Conservation (phyloP, 768 basidiomycete species). For the Astraeus odoratus region DNA sequence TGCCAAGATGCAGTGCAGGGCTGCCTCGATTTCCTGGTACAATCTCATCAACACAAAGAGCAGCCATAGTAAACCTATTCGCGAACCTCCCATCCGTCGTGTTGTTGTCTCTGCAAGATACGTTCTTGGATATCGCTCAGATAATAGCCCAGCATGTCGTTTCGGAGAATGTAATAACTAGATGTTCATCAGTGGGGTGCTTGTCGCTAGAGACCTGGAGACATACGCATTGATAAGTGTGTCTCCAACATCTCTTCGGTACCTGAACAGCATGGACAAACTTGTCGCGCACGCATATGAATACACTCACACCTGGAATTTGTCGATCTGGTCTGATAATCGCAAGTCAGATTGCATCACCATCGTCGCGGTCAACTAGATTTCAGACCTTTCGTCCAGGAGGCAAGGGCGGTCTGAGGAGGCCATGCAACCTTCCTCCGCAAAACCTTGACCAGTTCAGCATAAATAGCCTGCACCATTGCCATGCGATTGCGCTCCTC, state of each 20-base stretch:
- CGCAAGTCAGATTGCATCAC: slow-evolving; percentile 4
- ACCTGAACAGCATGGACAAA: slow-evolving; percentile 36
- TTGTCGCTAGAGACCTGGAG: background rate
- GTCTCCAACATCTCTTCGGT: slow-evolving; percentile 81
- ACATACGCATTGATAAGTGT: slow-evolving; percentile 83
- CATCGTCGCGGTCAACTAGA: background rate
- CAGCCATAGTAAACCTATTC: background rate
- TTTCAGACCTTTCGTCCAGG: slow-evolving; percentile 65
- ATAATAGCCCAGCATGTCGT: slow-evolving; percentile 72
- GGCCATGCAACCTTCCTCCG: slow-evolving; percentile 76
- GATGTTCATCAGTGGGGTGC: slow-evolving; percentile 6
- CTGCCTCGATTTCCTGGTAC: slow-evolving; percentile 75
- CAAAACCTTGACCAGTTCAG: slow-evolving; percentile 65
- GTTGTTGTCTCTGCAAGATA: slow-evolving; percentile 37
- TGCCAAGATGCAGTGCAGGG: slow-evolving; percentile 78
- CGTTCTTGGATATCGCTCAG: slow-evolving; percentile 55
- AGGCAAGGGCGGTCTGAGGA: slow-evolving; percentile 28
- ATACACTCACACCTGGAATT: slow-evolving; percentile 62
- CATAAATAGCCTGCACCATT: slow-evolving; percentile 71
- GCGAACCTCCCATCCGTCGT: slow-evolving; percentile 69
- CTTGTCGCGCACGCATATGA: background rate
- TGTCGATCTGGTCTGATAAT: slow-evolving; percentile 65
- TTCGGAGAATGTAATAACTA: slow-evolving; percentile 82
- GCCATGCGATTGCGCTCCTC: slow-evolving; percentile 36
- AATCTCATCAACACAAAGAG: background rate